These are phyloP conservation scores for Backusella australiensis DNA, from an alignment of 192 early-diverging fungal species.

Conservation along the genomic window DNA sequence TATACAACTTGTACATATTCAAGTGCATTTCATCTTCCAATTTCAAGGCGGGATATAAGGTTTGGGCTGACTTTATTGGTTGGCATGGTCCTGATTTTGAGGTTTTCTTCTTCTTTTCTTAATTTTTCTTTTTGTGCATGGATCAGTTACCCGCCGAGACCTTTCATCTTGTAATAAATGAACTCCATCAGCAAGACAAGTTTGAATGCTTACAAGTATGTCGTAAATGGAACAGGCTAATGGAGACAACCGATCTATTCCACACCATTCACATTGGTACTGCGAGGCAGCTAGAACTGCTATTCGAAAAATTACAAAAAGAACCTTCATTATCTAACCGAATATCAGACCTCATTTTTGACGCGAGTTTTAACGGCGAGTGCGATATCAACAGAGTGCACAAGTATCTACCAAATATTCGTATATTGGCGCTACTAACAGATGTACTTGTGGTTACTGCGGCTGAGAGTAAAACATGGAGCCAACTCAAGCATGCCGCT, in stretches of 20 bases:
- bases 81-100: too few relatives aligned
- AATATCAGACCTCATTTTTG: background rate
- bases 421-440: background rate
- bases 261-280: background rate
- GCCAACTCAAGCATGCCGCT: background rate
- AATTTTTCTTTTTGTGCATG: background rate
- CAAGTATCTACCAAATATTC: background rate
- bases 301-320: background rate
- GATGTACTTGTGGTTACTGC: background rate
- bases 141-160: background rate
- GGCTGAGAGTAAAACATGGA: background rate
- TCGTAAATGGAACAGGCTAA: background rate
- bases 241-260: background rate
- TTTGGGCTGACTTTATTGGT: too few relatives aligned
- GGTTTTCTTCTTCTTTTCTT: background rate
- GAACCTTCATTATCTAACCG: background rate
- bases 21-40: too few relatives aligned
- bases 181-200: background rate
- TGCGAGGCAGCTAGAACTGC: background rate
- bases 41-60: too few relatives aligned
- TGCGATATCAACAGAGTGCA: background rate
- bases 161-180: background rate
- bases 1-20: too few relatives aligned
- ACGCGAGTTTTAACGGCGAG: background rate
- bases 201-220: background rate